phyloP scores from a whole-genome alignment of 108 stramenopile species.

The Conticribra guillardii region DNA sequence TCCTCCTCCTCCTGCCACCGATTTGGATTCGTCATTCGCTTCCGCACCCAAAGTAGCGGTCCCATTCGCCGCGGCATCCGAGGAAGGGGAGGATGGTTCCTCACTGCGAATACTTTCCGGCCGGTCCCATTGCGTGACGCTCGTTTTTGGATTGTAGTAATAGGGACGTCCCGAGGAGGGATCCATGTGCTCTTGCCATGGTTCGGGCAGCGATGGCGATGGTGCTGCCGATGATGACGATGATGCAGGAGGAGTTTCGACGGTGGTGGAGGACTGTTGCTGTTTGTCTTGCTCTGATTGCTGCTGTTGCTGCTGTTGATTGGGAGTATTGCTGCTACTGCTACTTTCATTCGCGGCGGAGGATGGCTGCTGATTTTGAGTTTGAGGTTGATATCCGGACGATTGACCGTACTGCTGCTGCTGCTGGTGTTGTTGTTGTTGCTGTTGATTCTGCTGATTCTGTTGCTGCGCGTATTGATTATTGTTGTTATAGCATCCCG shows the following conservation, averaged over 20 bases:
- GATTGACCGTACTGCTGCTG: background rate
- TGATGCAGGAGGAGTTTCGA: background rate
- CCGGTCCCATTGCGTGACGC: slow-evolving; percentile 86
- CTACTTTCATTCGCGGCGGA: too few species aligned
- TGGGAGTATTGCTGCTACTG: background rate
- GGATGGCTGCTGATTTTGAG: too few species aligned
- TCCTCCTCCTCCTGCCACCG: background rate
- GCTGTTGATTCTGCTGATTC: background rate
- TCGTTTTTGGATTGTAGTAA: slow-evolving; percentile 77
- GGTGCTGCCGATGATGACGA: background rate
- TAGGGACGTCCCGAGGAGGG: slow-evolving; percentile 72
- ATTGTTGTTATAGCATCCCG: background rate
- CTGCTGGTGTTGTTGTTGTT: background rate
- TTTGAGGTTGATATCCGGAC: too few species aligned
- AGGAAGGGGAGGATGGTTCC: too few species aligned
- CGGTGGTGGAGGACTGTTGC: too few species aligned
- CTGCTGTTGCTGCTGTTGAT: background rate
- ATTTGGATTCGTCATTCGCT: background rate
- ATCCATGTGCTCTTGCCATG: slow-evolving; percentile 83
- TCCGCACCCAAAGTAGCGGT: background rate
- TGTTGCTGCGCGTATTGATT: slow-evolving; percentile 1
- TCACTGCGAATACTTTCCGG: slow-evolving; percentile 53
- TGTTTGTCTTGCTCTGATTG: slow-evolving; percentile 3
- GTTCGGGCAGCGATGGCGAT: slow-evolving; percentile 37
- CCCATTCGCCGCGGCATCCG: background rate